These are phyloP conservation scores for Eutypella sp. DNA, from an alignment of 2,329 filamentous ascomycete species.

Conservation along the genomic window DNA sequence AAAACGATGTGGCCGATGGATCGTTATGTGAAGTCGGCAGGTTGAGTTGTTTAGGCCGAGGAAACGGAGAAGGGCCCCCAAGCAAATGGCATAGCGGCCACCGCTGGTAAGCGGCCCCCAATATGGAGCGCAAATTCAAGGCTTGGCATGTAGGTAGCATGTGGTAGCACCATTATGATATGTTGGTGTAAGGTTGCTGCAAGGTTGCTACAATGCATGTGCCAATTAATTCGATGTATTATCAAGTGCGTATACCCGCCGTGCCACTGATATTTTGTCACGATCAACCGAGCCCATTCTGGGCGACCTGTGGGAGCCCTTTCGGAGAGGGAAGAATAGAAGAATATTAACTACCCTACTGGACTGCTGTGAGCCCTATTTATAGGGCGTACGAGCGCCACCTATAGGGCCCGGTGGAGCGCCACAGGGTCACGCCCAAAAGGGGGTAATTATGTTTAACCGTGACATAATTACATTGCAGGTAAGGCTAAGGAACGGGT, in stretches of 20 bases:
- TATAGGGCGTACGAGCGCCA: no score
- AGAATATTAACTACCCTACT: no score
- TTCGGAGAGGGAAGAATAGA: no score
- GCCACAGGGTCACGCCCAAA: no score
- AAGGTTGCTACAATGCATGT: not conserved
- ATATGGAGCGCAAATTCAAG: not conserved
- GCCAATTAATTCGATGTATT: not conserved
- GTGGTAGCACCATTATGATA: not conserved
- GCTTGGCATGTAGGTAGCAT: no score
- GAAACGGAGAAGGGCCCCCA: not conserved
- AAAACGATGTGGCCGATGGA: not conserved
- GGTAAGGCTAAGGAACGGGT: no score
- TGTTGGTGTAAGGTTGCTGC: not conserved
- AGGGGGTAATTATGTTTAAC: no score
- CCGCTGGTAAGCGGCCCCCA: not conserved
- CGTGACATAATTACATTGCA: no score
- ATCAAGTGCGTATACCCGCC: not conserved
- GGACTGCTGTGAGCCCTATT: no score
- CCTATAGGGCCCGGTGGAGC: no score
- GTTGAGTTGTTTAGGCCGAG: not conserved
- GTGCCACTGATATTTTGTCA: not conserved
- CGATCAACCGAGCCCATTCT: not conserved
- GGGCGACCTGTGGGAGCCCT: no score
- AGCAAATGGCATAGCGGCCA: not conserved
- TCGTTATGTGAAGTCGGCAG: not conserved